phyloP scores from a whole-genome alignment of 2,329 filamentous ascomycete species.

The Periconia digitata region DNA sequence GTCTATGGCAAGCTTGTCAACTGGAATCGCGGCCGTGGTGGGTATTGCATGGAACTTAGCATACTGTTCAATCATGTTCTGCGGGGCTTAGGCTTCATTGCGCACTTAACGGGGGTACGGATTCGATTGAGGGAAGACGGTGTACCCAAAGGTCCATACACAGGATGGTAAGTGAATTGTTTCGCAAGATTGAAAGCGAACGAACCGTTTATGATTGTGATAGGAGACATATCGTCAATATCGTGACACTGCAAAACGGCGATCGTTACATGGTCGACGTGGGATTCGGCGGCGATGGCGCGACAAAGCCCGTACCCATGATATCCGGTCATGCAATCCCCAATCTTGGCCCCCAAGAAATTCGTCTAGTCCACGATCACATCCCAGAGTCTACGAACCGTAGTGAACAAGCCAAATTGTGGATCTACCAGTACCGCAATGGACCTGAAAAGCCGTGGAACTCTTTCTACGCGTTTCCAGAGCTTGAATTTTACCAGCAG shows the following conservation, averaged over 20 bases:
- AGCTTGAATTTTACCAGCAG: constrained; percentile 42
- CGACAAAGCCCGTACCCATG: constrained; percentile 60
- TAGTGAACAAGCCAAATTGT: constrained; percentile 49
- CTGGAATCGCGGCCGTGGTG: constrained; percentile 50
- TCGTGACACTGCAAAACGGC: constrained; percentile 56
- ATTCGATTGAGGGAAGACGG: constrained; percentile 41
- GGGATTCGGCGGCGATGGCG: constrained; percentile 65
- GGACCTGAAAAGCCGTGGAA: constrained; percentile 41
- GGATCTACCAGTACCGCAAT: constrained; percentile 64
- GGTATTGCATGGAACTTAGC: constrained; percentile 63
- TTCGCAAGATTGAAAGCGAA: constrained; percentile 18
- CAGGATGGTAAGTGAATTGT: constrained; percentile 47
- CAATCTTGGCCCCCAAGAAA: constrained; percentile 59
- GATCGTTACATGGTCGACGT: constrained; percentile 61
- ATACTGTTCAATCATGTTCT: constrained; percentile 59
- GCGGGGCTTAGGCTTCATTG: constrained; percentile 53
- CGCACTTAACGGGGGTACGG: constrained; percentile 58
- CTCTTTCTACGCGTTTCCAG: constrained; percentile 46
- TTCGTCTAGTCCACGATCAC: constrained; percentile 55
- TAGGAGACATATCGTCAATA: constrained; percentile 62
- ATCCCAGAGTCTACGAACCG: constrained; percentile 49
- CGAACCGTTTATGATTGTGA: not conserved
- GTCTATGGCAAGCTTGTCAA: constrained; percentile 55
- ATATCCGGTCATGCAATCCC: constrained; percentile 42
- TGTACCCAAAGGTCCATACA: constrained; percentile 45